Conservation (phyloP, 768 basidiomycete genomes). For the Guyanaporus albipodus region DNA sequence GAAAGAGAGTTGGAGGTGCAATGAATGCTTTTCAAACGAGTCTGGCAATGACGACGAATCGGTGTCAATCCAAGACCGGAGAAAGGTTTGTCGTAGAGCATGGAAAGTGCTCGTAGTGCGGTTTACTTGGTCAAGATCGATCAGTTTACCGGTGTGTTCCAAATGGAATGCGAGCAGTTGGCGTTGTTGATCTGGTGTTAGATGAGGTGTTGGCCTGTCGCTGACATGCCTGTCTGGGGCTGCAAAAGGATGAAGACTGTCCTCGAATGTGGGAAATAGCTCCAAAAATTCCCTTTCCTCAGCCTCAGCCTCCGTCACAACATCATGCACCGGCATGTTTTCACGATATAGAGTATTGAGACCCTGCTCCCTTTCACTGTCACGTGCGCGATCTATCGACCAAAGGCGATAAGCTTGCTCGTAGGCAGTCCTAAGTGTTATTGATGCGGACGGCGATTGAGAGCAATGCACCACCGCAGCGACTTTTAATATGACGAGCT, state of each 20-base stretch:
- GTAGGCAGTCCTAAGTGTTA: conserved; percentile 47
- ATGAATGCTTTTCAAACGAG: conserved; percentile 47
- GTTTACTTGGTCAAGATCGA: neutral
- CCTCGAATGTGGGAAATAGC: conserved; percentile 83
- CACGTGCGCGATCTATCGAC: conserved; percentile 73
- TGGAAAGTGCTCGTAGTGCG: conserved; percentile 25
- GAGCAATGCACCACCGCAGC: conserved; percentile 35
- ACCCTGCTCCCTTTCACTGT: conserved; percentile 57
- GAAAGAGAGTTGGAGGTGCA: conserved; percentile 48
- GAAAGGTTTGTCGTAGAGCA: conserved; percentile 30
- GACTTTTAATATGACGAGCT: conserved; percentile 41
- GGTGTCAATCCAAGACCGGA: conserved; percentile 34
- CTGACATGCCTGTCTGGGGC: neutral
- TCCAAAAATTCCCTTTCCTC: conserved; percentile 82
- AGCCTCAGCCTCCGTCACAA: conserved; percentile 62
- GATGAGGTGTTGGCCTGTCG: conserved; percentile 27
- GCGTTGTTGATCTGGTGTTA: conserved; percentile 23
- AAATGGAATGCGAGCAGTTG: conserved; percentile 49
- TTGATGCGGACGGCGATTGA: conserved; percentile 5
- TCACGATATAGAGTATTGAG: conserved; percentile 75
- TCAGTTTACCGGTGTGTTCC: conserved; percentile 32
- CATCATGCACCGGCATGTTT: conserved; percentile 49
- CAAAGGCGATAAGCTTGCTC: conserved; percentile 77
- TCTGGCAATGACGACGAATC: conserved; percentile 33
- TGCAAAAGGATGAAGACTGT: conserved; percentile 38